Evolutionary conservation across 345 rosid genomes (phyloP), one percentile per base, ranked within the genome.

Genomic region (Sapria himalayana): DNA sequence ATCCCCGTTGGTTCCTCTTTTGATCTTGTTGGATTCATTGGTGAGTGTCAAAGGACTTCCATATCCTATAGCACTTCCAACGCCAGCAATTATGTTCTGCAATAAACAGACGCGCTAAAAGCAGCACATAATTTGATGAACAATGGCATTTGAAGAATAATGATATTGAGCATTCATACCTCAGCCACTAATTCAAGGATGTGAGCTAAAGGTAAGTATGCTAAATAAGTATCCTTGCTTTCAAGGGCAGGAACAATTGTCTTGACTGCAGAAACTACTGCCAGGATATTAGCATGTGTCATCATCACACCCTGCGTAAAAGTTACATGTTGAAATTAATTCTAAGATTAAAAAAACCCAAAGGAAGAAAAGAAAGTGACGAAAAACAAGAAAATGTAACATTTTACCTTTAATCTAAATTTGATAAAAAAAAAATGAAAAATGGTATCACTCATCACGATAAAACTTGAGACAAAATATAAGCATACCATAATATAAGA

Each of bases 121-220:
- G n/a, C n/a, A n/a, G n/a, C n/a, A n/a, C n/a, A n/a, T n/a, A n/a
- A n/a, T n/a, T n/a, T n/a, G n/a, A n/a, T n/a, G n/a, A n/a, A n/a
- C n/a, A n/a, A n/a, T n/a, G n/a, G n/a, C n/a, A n/a, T n/a, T n/a
- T n/a, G n/a, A n/a, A n/a, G n/a, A n/a, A n/a, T n/a, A n/a, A n/a
- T n/a, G n/a, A n/a, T n/a, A n/a, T n/a, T n/a, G n/a, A n/a, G 56
- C 9, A 48, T 31, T 17, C 43, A 41, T 50, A 91, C 95, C 91
- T 84, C 93, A 55, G 93, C 95, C 5, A 73, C 95, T 66, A 91
- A 35, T 72, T 91, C 99, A 57, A 91, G 99, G 49, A 91, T 73
- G 58, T 84, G 95, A 48, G 99, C 93, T 63, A 84, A 51, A 18
- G 95, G 99, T 34, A 91, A 67, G 68, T 73, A 91, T 18, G 95